These are phyloP conservation scores for Alternaria triticina DNA, from an alignment of 2,329 filamentous ascomycete genomes.

Conservation along the genomic window DNA sequence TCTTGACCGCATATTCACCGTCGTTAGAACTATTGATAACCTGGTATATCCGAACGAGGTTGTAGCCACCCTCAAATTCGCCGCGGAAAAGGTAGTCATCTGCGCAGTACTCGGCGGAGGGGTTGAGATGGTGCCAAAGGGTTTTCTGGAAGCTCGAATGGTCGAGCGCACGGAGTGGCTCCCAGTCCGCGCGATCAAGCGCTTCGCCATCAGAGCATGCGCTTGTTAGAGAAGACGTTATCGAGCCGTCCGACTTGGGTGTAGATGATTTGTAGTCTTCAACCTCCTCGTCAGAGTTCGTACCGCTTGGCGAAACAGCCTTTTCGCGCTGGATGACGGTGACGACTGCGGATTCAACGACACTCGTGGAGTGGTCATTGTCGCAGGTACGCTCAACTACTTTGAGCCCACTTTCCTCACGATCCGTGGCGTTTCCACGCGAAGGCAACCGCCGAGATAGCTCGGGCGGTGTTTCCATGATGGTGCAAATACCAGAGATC, in stretches of 20 bases:
- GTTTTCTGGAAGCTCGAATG: slow-evolving; percentile 11
- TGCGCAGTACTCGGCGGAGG: background rate
- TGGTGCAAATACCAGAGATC: background rate
- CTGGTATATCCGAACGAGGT: background rate
- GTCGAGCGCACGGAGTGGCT: background rate
- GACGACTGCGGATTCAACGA: background rate
- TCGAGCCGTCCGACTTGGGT: background rate
- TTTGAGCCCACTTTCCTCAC: background rate
- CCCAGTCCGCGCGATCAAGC: background rate
- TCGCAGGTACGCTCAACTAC: background rate
- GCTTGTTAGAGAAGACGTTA: background rate
- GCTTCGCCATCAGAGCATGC: background rate
- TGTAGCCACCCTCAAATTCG: background rate
- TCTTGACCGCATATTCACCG: background rate
- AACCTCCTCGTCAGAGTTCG: background rate
- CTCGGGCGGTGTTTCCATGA: background rate
- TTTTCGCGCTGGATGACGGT: background rate
- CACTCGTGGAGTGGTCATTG: background rate
- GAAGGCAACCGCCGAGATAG: background rate
- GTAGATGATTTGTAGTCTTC: background rate
- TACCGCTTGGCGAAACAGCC: background rate
- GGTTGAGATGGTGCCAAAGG: slow-evolving; percentile 14
- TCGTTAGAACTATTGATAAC: background rate
- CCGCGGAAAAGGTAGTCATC: background rate
- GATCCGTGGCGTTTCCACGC: background rate